Evolutionary conservation across 306 rosid species (phyloP).

Genomic region (Trifolium dubium): DNA sequence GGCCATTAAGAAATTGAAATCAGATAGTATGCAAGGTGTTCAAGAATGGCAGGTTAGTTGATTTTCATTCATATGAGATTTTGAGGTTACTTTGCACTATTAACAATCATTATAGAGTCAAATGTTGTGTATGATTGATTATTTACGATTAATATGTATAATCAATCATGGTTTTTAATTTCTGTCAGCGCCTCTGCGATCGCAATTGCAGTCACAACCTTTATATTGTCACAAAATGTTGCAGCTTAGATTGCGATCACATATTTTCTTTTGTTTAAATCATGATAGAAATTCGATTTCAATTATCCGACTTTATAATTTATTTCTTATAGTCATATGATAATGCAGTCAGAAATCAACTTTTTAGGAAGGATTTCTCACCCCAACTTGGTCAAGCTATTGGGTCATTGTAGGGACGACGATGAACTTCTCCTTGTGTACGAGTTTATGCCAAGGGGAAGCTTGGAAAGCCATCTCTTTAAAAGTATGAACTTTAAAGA

Average conservation of each 20-base stretch:
- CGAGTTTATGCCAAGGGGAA: slow-evolving; percentile 84
- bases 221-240: neutral
- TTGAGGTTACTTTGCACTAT: neutral
- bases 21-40: slow-evolving; percentile 76
- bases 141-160: neutral
- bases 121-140: too few relatives aligned
- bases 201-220: neutral
- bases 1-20: slow-evolving; percentile 76
- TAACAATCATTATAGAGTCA: neutral
- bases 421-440: slow-evolving; percentile 85
- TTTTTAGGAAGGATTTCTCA: slow-evolving; percentile 83
- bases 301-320: neutral
- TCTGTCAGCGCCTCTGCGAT: too few relatives aligned
- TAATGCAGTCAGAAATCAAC: slow-evolving; percentile 76
- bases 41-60: slow-evolving; percentile 81
- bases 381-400: slow-evolving; percentile 80
- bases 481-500: slow-evolving; percentile 63
- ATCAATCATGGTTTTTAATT: too few relatives aligned
- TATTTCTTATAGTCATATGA: slow-evolving; percentile 30
- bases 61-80: neutral
- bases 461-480: slow-evolving; percentile 91
- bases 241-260: neutral
- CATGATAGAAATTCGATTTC: neutral
- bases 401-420: slow-evolving; percentile 79
- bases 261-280: too few relatives aligned